A percentile compares a stretch with the other conserved stretches of the same genome.
phyloP scores from a whole-genome alignment of 2,329 filamentous ascomycete species.

The Nemania sp. region DNA sequence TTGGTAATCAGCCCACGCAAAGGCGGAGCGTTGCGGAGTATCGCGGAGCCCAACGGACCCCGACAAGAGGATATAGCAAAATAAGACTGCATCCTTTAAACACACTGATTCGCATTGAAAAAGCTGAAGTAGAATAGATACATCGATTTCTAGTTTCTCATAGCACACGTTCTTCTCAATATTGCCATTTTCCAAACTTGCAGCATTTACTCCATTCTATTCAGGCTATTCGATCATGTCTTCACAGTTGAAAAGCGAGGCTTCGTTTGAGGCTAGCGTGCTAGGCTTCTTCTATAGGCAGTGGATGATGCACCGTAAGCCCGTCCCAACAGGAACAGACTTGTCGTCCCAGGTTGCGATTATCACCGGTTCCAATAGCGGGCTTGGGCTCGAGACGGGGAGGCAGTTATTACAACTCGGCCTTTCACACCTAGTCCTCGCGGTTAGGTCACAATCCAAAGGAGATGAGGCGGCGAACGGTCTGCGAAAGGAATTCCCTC shows the following conservation, averaged over 20 bases:
- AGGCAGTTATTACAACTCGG: conserved; percentile 55
- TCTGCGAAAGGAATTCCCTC: conserved; percentile 49
- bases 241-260: conserved; percentile 51
- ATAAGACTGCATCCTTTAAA: neutral
- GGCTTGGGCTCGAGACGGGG: conserved; percentile 59
- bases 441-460: conserved; percentile 55
- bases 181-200: neutral
- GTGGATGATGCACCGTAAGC: conserved; percentile 38
- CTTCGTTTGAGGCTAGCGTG: conserved; percentile 50
- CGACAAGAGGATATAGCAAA: neutral
- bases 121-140: neutral
- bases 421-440: conserved; percentile 57
- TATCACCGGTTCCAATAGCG: conserved; percentile 60
- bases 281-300: conserved; percentile 56
- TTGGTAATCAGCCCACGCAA: neutral
- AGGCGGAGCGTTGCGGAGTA: neutral
- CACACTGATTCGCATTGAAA: neutral
- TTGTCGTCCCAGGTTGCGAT: conserved; percentile 56
- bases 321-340: conserved; percentile 38
- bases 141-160: no score
- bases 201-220: neutral
- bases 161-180: no score
- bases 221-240: conserved; percentile 51
- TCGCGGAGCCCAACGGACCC: neutral
- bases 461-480: conserved; percentile 54